Evolutionary conservation across 202 grass and related monocot genomes (phyloP), one percentile per base, ranked within the genome.

Genomic region (Alloteropsis angusta): DNA sequence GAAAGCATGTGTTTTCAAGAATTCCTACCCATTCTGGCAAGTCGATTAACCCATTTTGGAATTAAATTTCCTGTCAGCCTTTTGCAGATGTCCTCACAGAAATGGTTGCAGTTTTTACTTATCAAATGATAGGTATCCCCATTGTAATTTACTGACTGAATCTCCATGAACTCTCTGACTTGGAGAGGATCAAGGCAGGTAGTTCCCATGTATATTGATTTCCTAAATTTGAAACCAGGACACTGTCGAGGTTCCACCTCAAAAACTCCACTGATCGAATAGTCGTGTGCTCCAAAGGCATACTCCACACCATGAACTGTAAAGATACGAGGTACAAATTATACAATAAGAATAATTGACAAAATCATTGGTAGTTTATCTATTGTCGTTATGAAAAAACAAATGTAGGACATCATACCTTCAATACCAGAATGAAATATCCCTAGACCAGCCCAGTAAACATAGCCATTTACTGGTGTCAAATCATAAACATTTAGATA

Each of bases 231-330:
- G 65, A 94, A 94, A 38, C 91, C 91, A 45, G 91, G 91, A 57
- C 91, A 94, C 56, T 91, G 85, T 10, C 55, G 84, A 62, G 91
- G 91, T 75, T 94, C 91, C 38, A 91, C 91, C 72, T 94, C 91
- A 75, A 91, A 94, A 34, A 94, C 86, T 64, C 92, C 92, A 76
- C 86, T 89, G 4, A 85, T 70, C 12, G 92, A 85, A 76, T 91
- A 89, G 72, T 91, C 88, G 87, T 95, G 88, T 36, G 86, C 92
- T 54, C 88, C 92, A 65, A 91, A 95, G 82, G 92, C 92, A 80
- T 91, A 95, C 84, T 95, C 86, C 38, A 95, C 92, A 13, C 81
- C 88, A 55, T 95, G 79, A 83, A 87, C 92, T 95, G 78, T 15
- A 80, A 75, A 60, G 15, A 75, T 47, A 58, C 63, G 78, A 44